Evolutionary conservation across 2,329 filamentous ascomycete genomes (phyloP).

Genomic region (Hymenoscyphus salicellus): DNA sequence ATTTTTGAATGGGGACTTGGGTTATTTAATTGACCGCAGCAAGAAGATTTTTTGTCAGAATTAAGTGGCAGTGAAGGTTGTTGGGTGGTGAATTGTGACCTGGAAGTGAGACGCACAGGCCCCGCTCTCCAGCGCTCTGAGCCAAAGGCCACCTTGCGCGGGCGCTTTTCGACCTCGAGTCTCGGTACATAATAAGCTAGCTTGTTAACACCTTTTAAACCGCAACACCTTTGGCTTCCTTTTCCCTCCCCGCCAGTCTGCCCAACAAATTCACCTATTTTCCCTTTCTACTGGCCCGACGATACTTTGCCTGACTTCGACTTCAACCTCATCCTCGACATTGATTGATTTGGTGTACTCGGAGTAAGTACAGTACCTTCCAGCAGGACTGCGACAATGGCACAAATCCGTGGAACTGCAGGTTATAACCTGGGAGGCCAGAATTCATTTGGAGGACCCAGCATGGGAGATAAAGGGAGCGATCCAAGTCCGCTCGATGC

Average conservation of each 20-base stretch:
- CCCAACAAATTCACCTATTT: background rate
- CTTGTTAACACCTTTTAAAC: slow-evolving; percentile 14
- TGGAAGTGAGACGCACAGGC: background rate
- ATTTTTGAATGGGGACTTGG: too few species aligned
- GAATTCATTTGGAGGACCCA: slow-evolving; percentile 38
- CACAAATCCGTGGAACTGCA: slow-evolving; percentile 57
- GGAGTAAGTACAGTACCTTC: slow-evolving; percentile 7
- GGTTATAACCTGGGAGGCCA: slow-evolving; percentile 41
- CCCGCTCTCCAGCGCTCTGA: background rate
- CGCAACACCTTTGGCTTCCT: slow-evolving; percentile 1
- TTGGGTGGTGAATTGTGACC: background rate
- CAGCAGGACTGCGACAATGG: slow-evolving; percentile 44
- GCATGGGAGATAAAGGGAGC: slow-evolving; percentile 33
- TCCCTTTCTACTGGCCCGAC: slow-evolving; percentile 12
- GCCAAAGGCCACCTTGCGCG: background rate
- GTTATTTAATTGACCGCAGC: too few species aligned
- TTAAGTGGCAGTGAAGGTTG: too few species aligned
- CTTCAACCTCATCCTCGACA: slow-evolving; percentile 1
- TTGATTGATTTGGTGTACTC: slow-evolving; percentile 25
- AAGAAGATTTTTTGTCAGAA: too few species aligned
- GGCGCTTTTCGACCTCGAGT: background rate
- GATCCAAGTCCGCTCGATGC: slow-evolving; percentile 63
- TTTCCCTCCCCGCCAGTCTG: slow-evolving; percentile 11
- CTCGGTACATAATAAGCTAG: slow-evolving; percentile 11
- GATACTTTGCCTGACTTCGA: background rate